Evolutionary conservation across 495 filamentous ascomycete species (phyloP).

Genomic region (Xylaria acuta): DNA sequence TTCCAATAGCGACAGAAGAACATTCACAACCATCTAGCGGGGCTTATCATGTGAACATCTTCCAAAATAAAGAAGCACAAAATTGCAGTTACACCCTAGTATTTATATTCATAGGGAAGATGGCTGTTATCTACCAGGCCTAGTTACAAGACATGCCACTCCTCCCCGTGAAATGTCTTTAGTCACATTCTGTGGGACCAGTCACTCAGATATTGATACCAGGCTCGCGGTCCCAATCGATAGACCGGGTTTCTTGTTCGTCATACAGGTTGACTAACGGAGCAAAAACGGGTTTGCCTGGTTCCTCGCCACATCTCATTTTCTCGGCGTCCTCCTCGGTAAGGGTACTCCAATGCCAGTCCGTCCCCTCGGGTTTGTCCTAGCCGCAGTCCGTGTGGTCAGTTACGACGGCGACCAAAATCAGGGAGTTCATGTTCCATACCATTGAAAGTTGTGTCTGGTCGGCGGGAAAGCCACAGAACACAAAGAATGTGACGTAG

Average conservation of each 20-base stretch:
- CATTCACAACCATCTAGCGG: background rate
- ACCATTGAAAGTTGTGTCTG: background rate
- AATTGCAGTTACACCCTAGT: background rate
- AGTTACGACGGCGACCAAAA: constrained; percentile 5
- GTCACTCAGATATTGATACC: background rate
- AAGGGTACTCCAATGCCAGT: constrained; percentile 18
- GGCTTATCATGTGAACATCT: background rate
- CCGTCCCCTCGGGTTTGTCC: constrained; percentile 8
- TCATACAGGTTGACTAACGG: background rate
- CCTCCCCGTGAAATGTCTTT: background rate
- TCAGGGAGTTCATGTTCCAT: background rate
- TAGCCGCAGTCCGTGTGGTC: constrained; percentile 2
- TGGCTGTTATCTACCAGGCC: background rate
- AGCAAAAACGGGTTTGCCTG: constrained; percentile 17
- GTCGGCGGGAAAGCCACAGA: background rate
- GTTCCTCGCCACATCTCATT: background rate
- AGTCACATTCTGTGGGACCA: background rate
- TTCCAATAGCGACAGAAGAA: background rate
- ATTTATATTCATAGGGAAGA: background rate
- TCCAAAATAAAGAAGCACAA: background rate
- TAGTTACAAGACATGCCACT: background rate
- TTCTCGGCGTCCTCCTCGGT: background rate
- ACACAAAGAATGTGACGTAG: constrained; percentile 12
- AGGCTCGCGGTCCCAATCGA: constrained; percentile 20
- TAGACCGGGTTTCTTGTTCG: background rate